Evolutionary conservation across 805 yeast species (phyloP).

Genomic region (Metschnikowia cubensis): DNA sequence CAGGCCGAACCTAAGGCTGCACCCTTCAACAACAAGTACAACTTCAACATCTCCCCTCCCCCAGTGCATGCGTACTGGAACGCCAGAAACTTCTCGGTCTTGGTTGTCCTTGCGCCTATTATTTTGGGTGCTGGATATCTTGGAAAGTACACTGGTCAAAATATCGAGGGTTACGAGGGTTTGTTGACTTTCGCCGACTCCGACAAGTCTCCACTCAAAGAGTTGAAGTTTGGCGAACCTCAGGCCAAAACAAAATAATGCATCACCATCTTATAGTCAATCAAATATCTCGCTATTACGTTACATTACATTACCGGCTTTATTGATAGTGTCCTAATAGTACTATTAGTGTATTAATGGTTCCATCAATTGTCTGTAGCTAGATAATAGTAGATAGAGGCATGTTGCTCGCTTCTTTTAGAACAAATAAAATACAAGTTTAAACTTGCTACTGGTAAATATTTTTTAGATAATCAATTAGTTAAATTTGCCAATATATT

Average conservation of each 20-base stretch:
- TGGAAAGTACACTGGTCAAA: slow-evolving; percentile 28
- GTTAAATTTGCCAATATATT: too few relatives aligned
- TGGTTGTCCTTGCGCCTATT: slow-evolving; percentile 37
- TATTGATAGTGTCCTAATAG: too few relatives aligned
- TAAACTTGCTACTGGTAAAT: too few relatives aligned
- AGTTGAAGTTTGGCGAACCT: slow-evolving; percentile 36
- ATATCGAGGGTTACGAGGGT: slow-evolving; percentile 29
- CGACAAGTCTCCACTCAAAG: slow-evolving; percentile 38
- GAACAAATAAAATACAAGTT: too few relatives aligned
- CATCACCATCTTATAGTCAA: slow-evolving; percentile 1
- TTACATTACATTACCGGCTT: not conserved
- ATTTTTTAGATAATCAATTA: too few relatives aligned
- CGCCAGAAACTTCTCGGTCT: slow-evolving; percentile 32
- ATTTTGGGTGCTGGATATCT: slow-evolving; percentile 33
- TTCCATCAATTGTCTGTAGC: too few relatives aligned
- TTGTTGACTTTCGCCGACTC: slow-evolving; percentile 33
- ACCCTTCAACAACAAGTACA: slow-evolving; percentile 40
- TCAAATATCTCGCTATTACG: not conserved
- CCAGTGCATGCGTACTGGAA: slow-evolving; percentile 46
- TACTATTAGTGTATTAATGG: too few relatives aligned
- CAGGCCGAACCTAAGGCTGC: slow-evolving; percentile 19
- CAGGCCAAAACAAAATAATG: slow-evolving; percentile 20
- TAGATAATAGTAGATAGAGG: too few relatives aligned
- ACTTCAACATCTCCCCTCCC: slow-evolving; percentile 42
- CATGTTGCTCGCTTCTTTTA: too few relatives aligned